A percentile compares a stretch with the other conserved stretches of the same genome.
These are phyloP conservation scores for Talaromyces sp. DNA, from an alignment of 2,329 filamentous ascomycete species.

Conservation along the genomic window DNA sequence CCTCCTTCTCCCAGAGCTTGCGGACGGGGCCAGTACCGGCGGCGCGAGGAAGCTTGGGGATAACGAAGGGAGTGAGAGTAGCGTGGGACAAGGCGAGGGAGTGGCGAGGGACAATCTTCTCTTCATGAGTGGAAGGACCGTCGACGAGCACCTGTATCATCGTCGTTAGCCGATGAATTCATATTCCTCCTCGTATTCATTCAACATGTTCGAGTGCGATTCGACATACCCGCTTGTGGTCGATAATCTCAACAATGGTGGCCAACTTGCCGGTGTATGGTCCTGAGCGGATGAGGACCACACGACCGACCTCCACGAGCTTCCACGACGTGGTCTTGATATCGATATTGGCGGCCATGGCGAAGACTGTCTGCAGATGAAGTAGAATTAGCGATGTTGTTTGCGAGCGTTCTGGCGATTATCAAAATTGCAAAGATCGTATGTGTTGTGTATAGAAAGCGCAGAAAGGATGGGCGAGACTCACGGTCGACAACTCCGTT, in stretches of 20 bases:
- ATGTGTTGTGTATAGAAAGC: background rate
- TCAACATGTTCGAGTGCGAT: background rate
- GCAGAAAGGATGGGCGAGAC: conserved; percentile 22
- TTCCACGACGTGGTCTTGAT: conserved; percentile 84
- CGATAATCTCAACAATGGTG: conserved; percentile 97
- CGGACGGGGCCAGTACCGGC: conserved; percentile 78
- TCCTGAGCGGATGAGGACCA: conserved; percentile 85
- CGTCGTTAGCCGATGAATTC: background rate
- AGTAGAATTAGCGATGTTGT: background rate
- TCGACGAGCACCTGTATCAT: conserved; percentile 79
- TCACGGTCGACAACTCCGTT: conserved; percentile 42
- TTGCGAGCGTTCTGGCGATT: background rate
- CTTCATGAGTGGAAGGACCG: conserved; percentile 79
- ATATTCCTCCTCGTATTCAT: background rate
- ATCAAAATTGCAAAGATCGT: background rate
- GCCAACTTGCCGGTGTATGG: conserved; percentile 82
- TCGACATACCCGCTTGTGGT: conserved; percentile 97
- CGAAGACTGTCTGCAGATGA: conserved; percentile 55
- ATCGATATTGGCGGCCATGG: conserved; percentile 78
- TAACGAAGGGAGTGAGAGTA: conserved; percentile 84
- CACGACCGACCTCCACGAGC: conserved; percentile 96
- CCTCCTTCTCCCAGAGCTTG: conserved; percentile 84
- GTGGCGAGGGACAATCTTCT: conserved; percentile 81
- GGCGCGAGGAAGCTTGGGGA: conserved; percentile 80
- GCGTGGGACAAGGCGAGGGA: conserved; percentile 74